These are phyloP conservation scores for Flaveria sonorensis DNA, from an alignment of 129 eudicot genomes.

Conservation along the genomic window DNA sequence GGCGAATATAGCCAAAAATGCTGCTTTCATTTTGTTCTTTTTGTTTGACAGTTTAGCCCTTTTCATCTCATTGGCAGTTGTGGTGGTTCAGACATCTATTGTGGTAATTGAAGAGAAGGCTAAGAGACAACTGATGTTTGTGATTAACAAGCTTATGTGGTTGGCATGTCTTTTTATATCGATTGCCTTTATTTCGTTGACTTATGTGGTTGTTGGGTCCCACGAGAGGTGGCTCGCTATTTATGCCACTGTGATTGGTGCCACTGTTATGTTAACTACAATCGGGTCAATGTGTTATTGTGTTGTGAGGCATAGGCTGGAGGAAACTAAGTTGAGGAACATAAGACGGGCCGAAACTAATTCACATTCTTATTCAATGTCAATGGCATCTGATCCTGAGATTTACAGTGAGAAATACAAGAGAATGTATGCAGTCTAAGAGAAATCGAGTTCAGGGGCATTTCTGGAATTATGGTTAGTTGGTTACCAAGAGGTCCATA, in stretches of 20 bases:
- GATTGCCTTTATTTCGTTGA: slow-evolving; percentile 66
- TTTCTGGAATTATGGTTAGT: slow-evolving; percentile 11
- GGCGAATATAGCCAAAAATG: slow-evolving; percentile 61
- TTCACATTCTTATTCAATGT: slow-evolving; percentile 75
- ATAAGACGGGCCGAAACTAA: slow-evolving; percentile 55
- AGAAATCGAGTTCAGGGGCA: not conserved
- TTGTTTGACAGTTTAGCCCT: slow-evolving; percentile 80
- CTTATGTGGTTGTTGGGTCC: slow-evolving; percentile 80
- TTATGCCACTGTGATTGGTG: slow-evolving; percentile 65
- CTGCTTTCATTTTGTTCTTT: slow-evolving; percentile 69
- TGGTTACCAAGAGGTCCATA: not conserved
- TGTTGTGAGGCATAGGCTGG: slow-evolving; percentile 71
- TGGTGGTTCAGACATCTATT: slow-evolving; percentile 86
- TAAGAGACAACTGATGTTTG: slow-evolving; percentile 80
- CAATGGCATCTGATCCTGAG: slow-evolving; percentile 73
- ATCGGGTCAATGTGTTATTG: slow-evolving; percentile 93
- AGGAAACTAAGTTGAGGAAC: slow-evolving; percentile 64
- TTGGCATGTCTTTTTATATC: slow-evolving; percentile 81
- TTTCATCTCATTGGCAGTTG: slow-evolving; percentile 90
- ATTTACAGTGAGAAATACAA: slow-evolving; percentile 57
- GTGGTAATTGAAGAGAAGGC: slow-evolving; percentile 89
- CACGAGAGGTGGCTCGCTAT: slow-evolving; percentile 78
- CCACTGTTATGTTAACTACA: slow-evolving; percentile 68
- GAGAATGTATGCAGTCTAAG: slow-evolving; percentile 82
- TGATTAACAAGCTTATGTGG: slow-evolving; percentile 98